Conservation (phyloP, 164 flowering plant species). For the Sedum album region DNA sequence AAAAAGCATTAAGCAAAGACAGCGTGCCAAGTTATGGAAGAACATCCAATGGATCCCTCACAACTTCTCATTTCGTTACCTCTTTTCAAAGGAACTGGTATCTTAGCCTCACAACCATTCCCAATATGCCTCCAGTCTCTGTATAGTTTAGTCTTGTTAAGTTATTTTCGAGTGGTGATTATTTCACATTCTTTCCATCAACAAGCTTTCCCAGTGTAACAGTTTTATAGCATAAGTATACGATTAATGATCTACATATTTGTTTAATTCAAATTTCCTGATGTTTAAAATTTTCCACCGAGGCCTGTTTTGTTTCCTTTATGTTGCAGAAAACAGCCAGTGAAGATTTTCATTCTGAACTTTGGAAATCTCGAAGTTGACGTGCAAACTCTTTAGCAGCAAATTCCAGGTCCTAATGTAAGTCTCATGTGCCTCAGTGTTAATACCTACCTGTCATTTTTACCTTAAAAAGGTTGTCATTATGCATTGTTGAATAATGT, state of each 20-base stretch:
- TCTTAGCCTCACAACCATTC: background rate
- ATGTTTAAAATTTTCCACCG: background rate
- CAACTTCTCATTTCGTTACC: conserved; percentile 35
- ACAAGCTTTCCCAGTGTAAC: background rate
- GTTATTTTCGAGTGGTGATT: background rate
- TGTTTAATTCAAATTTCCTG: background rate
- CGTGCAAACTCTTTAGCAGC: background rate
- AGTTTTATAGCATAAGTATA: background rate
- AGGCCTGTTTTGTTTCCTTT: background rate
- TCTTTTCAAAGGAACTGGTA: conserved; percentile 26
- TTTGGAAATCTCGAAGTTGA: background rate
- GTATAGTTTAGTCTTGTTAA: background rate
- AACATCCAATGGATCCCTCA: conserved; percentile 40
- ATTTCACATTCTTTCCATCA: conserved; percentile 1
- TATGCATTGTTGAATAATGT: too few species aligned
- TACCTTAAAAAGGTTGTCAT: too few species aligned
- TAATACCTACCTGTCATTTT: background rate
- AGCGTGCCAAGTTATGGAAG: conserved; percentile 19
- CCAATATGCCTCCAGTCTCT: background rate
- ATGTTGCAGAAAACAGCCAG: background rate
- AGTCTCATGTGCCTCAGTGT: too few species aligned
- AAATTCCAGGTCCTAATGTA: background rate
- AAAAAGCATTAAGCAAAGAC: conserved; percentile 16
- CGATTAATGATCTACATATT: background rate
- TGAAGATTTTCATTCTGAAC: too few species aligned